These are phyloP conservation scores for Takashimella tepidaria DNA, from an alignment of 1,284 basidiomycete species.

Conservation along the genomic window DNA sequence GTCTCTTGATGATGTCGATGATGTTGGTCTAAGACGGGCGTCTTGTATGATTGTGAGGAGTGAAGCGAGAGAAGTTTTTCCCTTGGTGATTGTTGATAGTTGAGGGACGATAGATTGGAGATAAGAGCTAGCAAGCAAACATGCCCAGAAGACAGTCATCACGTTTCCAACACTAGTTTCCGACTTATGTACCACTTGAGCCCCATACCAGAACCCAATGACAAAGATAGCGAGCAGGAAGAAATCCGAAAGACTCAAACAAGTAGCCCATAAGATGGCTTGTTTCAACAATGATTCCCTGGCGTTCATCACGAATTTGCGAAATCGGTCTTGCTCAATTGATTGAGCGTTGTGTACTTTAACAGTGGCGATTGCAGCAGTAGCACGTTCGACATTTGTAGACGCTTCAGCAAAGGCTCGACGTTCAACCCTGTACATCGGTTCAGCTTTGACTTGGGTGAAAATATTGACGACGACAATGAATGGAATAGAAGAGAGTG, in stretches of 20 bases:
- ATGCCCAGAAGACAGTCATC: constrained; percentile 96
- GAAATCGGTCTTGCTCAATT: constrained; percentile 57
- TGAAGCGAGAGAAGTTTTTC: constrained; percentile 74
- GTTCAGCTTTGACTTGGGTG: constrained; percentile 63
- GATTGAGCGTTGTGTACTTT: constrained; percentile 88
- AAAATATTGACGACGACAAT: constrained; percentile 68
- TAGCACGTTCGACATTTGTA: constrained; percentile 71
- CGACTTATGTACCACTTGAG: constrained; percentile 72
- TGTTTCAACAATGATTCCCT: constrained; percentile 51
- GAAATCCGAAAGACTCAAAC: constrained; percentile 66
- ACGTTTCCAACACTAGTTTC: constrained; percentile 67
- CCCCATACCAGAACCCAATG: constrained; percentile 93
- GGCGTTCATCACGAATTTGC: constrained; percentile 53
- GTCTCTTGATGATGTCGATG: constrained; percentile 1
- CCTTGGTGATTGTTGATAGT: constrained; percentile 71
- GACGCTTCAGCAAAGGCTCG: constrained; percentile 64
- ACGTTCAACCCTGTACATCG: constrained; percentile 65
- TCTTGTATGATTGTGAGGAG: constrained; percentile 58
- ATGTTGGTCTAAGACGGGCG: neutral
- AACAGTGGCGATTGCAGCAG: constrained; percentile 78
- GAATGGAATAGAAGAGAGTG: constrained; percentile 82
- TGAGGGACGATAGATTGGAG: constrained; percentile 80
- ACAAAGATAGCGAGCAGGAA: constrained; percentile 89
- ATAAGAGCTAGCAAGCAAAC: constrained; percentile 79
- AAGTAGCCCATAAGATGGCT: constrained; percentile 69